These are phyloP conservation scores for Globisporangium uncinulatum DNA, from an alignment of 352 stramenopile genomes.

Conservation along the genomic window DNA sequence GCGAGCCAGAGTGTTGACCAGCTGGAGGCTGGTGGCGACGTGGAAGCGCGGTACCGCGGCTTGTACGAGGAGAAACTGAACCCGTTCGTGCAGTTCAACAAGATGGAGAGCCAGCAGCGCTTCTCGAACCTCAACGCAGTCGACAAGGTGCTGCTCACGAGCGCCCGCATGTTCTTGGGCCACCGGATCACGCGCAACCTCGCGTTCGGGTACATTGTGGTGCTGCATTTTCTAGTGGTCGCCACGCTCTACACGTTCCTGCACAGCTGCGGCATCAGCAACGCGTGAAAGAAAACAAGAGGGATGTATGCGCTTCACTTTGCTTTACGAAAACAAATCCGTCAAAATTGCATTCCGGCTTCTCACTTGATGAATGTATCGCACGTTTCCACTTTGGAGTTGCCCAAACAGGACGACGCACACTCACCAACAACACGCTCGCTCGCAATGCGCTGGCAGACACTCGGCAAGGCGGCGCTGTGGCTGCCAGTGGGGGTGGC, in stretches of 20 bases:
- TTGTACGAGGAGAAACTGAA: constrained; percentile 92
- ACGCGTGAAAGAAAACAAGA: constrained; percentile 27
- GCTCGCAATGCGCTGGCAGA: constrained; percentile 44
- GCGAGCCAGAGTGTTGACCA: constrained; percentile 1
- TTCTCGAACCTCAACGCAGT: constrained; percentile 88
- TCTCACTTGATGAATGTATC: neutral
- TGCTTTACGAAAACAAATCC: neutral
- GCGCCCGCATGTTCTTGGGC: constrained; percentile 72
- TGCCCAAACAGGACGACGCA: neutral
- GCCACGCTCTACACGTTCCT: constrained; percentile 86
- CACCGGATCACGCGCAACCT: constrained; percentile 82
- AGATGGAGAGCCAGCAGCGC: constrained; percentile 84
- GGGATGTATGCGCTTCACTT: neutral
- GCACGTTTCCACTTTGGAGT: neutral
- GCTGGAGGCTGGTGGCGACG: constrained; percentile 34
- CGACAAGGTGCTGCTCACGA: constrained; percentile 89
- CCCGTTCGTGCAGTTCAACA: constrained; percentile 90
- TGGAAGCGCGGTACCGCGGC: constrained; percentile 75
- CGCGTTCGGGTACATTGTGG: constrained; percentile 77
- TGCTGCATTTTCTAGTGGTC: constrained; percentile 84
- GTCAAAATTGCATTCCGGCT: neutral
- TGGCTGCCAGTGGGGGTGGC: constrained; percentile 79
- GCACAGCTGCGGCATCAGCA: constrained; percentile 77
- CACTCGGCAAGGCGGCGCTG: constrained; percentile 46
- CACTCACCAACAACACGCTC: neutral